Conservation (phyloP, 305 asterid species). For the Solanum aculeatissimum region DNA sequence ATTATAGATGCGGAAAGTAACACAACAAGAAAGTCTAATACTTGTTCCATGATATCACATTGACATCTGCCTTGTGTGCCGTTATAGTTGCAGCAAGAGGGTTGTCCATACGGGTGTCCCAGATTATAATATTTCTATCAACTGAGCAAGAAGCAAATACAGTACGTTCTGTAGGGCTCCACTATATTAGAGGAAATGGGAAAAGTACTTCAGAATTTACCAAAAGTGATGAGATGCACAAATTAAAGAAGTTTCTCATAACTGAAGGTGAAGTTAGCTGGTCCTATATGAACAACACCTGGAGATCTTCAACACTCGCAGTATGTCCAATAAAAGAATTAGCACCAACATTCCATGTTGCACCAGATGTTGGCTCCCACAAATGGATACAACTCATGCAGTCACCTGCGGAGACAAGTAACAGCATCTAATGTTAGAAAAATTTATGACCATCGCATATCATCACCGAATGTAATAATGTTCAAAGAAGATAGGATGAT, state of each 20-base stretch:
- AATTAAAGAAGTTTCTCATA: neutral
- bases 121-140: constrained; percentile 66
- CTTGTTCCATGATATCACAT: constrained; percentile 97
- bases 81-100: constrained; percentile 65
- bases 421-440: neutral
- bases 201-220: neutral
- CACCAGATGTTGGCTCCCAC: constrained; percentile 80
- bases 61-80: constrained; percentile 89
- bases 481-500: neutral
- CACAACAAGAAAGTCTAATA: constrained; percentile 2
- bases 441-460: neutral
- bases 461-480: neutral
- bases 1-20: neutral
- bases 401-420: constrained; percentile 45
- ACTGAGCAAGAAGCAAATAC: constrained; percentile 95
- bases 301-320: constrained; percentile 87
- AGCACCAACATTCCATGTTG: constrained; percentile 68
- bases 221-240: neutral
- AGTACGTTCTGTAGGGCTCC: constrained; percentile 83
- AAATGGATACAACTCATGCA: constrained; percentile 72
- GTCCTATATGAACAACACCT: constrained; percentile 21
- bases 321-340: constrained; percentile 77
- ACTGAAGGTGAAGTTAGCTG: neutral
- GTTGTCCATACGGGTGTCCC: constrained; percentile 83
- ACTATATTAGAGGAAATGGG: constrained; percentile 29